phyloP scores from a whole-genome alignment of 2,329 filamentous ascomycete species.

The Aspergillus spinulosporus region DNA sequence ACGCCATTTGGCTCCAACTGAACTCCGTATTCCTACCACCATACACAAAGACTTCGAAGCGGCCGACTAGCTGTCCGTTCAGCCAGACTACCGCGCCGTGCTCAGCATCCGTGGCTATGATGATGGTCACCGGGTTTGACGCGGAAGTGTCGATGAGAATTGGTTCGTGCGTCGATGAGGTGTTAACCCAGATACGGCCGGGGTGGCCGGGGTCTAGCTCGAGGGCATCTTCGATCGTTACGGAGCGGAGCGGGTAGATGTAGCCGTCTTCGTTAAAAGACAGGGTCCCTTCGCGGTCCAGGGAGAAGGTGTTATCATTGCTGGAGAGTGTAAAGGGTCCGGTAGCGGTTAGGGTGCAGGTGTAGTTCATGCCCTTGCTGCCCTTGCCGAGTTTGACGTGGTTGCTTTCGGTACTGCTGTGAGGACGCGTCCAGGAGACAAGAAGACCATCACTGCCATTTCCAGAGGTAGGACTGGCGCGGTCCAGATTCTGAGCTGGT shows the following conservation, averaged over 20 bases:
- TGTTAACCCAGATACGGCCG: slow-evolving; percentile 57
- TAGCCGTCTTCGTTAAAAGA: slow-evolving; percentile 48
- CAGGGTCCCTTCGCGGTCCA: slow-evolving; percentile 40
- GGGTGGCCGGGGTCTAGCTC: slow-evolving; percentile 51
- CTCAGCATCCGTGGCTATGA: slow-evolving; percentile 39
- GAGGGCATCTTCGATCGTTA: slow-evolving; percentile 37
- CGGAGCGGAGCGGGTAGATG: slow-evolving; percentile 52
- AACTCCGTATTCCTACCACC: slow-evolving; percentile 54
- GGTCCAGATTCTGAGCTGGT: slow-evolving; percentile 54
- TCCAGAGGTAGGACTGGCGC: not conserved
- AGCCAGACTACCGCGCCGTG: slow-evolving; percentile 54
- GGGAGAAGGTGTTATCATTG: slow-evolving; percentile 44
- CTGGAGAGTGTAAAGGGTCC: slow-evolving; percentile 50
- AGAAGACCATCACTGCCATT: not conserved
- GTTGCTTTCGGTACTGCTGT: slow-evolving; percentile 17
- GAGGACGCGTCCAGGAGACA: not conserved
- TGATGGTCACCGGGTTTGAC: slow-evolving; percentile 27
- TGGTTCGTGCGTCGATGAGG: slow-evolving; percentile 47
- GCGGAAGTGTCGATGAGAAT: slow-evolving; percentile 33
- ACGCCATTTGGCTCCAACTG: slow-evolving; percentile 60
- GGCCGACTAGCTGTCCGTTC: slow-evolving; percentile 47
- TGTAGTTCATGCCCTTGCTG: slow-evolving; percentile 60
- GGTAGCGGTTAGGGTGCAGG: slow-evolving; percentile 49
- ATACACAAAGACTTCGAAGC: slow-evolving; percentile 58
- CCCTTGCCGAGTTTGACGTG: slow-evolving; percentile 40